phyloP scores from a whole-genome alignment of 2,329 filamentous ascomycete species.

The Dothistroma septosporum region DNA sequence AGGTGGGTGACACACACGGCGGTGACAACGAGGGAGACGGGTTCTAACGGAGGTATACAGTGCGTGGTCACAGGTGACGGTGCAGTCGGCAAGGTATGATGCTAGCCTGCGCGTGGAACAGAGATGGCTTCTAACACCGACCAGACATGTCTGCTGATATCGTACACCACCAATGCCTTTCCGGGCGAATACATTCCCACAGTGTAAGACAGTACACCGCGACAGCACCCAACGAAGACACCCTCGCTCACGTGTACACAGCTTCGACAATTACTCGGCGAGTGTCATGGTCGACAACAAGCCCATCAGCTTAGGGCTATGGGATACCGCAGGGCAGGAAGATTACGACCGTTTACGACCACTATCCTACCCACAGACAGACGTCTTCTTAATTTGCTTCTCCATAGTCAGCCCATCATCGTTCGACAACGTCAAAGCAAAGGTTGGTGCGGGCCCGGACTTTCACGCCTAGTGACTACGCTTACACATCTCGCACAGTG shows the following conservation, averaged over 20 bases:
- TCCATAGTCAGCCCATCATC: slow-evolving; percentile 96
- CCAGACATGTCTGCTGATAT: slow-evolving; percentile 97
- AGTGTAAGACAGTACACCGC: slow-evolving; percentile 60
- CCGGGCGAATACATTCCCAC: slow-evolving; percentile 99
- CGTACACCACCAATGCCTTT: slow-evolving; percentile 98
- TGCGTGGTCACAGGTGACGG: slow-evolving; percentile 99
- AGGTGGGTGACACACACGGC: slow-evolving; percentile 54
- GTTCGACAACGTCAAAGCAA: slow-evolving; percentile 98
- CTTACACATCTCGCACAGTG: slow-evolving; percentile 57
- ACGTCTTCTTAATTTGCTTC: slow-evolving; percentile 98
- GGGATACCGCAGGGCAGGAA: slow-evolving; percentile 98
- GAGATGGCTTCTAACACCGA: slow-evolving; percentile 24
- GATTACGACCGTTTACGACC: slow-evolving; percentile 95
- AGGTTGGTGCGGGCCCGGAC: slow-evolving; percentile 57
- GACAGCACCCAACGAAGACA: neutral
- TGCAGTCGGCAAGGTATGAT: slow-evolving; percentile 89
- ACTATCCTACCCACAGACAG: slow-evolving; percentile 95
- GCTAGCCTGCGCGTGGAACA: neutral
- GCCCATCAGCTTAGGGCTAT: slow-evolving; percentile 91
- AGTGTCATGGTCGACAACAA: slow-evolving; percentile 99
- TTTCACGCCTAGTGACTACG: slow-evolving; percentile 1
- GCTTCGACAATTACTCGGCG: slow-evolving; percentile 98
- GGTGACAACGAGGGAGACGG: neutral
- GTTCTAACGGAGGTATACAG: slow-evolving; percentile 20
- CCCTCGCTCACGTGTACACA: slow-evolving; percentile 37